Percentiles rank a stretch among this genome's conserved stretches.
Evolutionary conservation across 2,329 filamentous ascomycete species (phyloP).

Genomic region (Fusarium sp.): DNA sequence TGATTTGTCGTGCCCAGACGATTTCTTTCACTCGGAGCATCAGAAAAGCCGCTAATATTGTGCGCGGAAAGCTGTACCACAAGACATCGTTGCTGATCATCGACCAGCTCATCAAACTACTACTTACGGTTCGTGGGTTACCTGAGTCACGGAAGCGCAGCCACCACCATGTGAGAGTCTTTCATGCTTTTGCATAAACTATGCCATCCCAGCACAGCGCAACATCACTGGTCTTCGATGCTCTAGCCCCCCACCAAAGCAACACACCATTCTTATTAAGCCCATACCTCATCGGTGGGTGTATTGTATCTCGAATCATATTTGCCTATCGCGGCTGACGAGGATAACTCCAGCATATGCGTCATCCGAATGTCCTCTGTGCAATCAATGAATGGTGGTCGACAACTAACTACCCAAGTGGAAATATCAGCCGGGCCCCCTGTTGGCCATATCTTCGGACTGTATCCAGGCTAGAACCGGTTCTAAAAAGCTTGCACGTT

Average conservation of each 20-base stretch:
- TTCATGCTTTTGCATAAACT: conserved; percentile 22
- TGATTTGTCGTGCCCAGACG: conserved; percentile 21
- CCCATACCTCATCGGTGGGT: conserved; percentile 17
- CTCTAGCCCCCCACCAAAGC: conserved; percentile 15
- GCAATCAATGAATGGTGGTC: conserved; percentile 13
- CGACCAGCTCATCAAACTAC: conserved; percentile 23
- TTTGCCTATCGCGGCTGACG: conserved; percentile 31
- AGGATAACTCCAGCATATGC: conserved; percentile 18
- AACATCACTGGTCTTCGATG: background rate
- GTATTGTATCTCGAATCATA: conserved; percentile 30
- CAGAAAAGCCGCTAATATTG: background rate
- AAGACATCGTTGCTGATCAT: conserved; percentile 30
- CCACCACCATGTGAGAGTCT: conserved; percentile 38
- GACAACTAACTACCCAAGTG: background rate
- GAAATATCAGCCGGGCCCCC: background rate
- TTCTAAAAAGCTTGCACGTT: background rate
- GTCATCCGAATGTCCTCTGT: conserved; percentile 20
- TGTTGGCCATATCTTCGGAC: background rate
- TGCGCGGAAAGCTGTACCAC: conserved; percentile 8
- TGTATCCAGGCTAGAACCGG: background rate
- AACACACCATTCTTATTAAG: conserved; percentile 17
- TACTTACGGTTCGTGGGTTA: conserved; percentile 39
- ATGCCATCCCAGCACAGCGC: conserved; percentile 9
- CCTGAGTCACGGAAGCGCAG: conserved; percentile 34
- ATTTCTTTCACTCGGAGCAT: conserved; percentile 17